Conservation (phyloP, 1,284 basidiomycete species). For the Puccinia hordei region DNA sequence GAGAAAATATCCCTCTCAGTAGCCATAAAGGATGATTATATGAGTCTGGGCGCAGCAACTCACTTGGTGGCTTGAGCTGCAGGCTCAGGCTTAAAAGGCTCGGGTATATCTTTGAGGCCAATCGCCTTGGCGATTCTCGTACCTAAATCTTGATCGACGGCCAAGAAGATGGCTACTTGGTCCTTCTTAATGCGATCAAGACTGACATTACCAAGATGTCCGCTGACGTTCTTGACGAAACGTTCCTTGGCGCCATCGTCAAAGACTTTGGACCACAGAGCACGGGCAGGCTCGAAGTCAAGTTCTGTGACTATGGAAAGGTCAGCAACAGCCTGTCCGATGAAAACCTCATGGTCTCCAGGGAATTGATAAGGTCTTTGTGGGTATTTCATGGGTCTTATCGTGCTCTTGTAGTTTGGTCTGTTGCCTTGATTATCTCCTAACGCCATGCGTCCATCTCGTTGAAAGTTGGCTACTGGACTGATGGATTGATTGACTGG, state of each 20-base stretch:
- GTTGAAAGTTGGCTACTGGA: constrained; percentile 50
- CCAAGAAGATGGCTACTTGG: constrained; percentile 76
- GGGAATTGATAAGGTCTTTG: constrained; percentile 40
- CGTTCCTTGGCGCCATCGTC: constrained; percentile 69
- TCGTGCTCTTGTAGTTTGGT: constrained; percentile 47
- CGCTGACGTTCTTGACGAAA: constrained; percentile 75
- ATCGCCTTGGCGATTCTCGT: constrained; percentile 74
- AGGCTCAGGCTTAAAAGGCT: constrained; percentile 69
- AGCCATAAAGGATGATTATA: not conserved
- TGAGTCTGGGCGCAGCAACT: not conserved
- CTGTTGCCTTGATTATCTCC: constrained; percentile 45
- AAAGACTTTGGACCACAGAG: constrained; percentile 76
- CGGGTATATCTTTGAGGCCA: constrained; percentile 64
- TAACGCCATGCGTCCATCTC: constrained; percentile 47
- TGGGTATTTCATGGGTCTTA: constrained; percentile 37
- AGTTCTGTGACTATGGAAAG: constrained; percentile 75
- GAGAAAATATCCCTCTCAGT: not conserved
- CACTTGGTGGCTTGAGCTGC: constrained; percentile 58
- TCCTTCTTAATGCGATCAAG: constrained; percentile 40
- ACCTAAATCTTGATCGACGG: constrained; percentile 72
- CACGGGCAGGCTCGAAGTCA: constrained; percentile 88
- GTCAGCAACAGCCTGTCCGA: constrained; percentile 73
- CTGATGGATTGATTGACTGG: constrained; percentile 53
- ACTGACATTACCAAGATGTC: constrained; percentile 69
- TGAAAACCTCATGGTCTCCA: constrained; percentile 71